Conservation (phyloP, 257 asterid species). For the Solanum paucissectum region DNA sequence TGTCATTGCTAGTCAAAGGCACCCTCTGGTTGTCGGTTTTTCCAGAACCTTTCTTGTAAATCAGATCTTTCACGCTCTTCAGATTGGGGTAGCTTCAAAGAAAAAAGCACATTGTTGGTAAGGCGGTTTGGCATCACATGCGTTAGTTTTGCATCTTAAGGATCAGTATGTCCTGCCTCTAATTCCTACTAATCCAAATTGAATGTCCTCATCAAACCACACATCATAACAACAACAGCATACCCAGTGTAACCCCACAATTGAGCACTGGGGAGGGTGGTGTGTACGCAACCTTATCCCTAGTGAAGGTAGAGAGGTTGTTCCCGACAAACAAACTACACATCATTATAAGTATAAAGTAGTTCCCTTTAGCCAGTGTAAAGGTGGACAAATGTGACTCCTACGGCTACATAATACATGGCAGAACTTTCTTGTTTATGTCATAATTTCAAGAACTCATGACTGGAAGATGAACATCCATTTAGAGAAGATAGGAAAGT, state of each 20-base stretch:
- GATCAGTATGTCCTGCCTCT: not conserved
- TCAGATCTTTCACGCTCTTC: constrained; percentile 80
- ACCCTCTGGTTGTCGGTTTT: constrained; percentile 44
- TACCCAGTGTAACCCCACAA: not conserved
- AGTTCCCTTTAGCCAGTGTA: not conserved
- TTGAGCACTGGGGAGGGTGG: not conserved
- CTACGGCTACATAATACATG: not conserved
- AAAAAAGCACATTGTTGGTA: not conserved
- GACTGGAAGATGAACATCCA: not conserved
- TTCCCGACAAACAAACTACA: not conserved
- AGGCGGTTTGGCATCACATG: not conserved
- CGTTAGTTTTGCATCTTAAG: not conserved
- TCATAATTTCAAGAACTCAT: not conserved
- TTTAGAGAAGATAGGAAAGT: not conserved
- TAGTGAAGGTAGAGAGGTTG: not conserved
- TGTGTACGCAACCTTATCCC: not conserved
- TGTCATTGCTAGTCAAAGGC: constrained; percentile 75
- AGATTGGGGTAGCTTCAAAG: constrained; percentile 61
- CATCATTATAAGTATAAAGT: not conserved
- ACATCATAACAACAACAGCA: not conserved
- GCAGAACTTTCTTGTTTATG: not conserved
- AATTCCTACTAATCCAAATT: not conserved
- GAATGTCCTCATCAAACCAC: not conserved
- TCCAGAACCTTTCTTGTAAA: constrained; percentile 75
- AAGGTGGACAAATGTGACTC: not conserved